Evolutionary conservation across 345 rosid genomes (phyloP).

Genomic region (Zanthoxylum bungeanum): DNA sequence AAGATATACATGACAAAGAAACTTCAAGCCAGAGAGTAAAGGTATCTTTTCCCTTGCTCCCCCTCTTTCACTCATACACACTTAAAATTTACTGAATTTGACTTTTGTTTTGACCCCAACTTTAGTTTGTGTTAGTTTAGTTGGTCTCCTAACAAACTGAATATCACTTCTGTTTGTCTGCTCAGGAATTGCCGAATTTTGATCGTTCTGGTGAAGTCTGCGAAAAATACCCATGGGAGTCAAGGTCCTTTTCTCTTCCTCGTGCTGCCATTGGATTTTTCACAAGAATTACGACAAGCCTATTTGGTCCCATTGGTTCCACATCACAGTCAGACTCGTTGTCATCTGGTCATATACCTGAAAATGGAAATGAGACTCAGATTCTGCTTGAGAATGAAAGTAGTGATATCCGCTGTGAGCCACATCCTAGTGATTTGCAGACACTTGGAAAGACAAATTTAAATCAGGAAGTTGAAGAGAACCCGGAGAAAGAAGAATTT

Average conservation of each 20-base stretch:
- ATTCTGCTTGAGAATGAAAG: conserved; percentile 33
- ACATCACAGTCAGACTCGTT: conserved; percentile 33
- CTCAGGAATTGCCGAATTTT: conserved; percentile 48
- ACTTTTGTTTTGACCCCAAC: background rate
- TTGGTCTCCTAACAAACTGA: conserved; percentile 10
- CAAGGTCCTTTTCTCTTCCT: conserved; percentile 51
- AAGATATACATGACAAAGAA: conserved; percentile 38
- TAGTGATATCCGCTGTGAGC: conserved; percentile 30
- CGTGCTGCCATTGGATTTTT: conserved; percentile 68
- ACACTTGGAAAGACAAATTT: conserved; percentile 14
- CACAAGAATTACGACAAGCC: conserved; percentile 43
- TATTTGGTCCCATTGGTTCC: conserved; percentile 54
- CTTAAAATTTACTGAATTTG: no score
- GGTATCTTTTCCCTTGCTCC: conserved; percentile 38
- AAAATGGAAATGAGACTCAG: conserved; percentile 34
- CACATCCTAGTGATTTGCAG: conserved; percentile 31
- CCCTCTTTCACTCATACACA: background rate
- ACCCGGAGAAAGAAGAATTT: conserved; percentile 22
- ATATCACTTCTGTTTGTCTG: conserved; percentile 11
- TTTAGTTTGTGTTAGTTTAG: conserved; percentile 5
- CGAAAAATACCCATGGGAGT: conserved; percentile 28
- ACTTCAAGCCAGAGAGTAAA: conserved; percentile 38
- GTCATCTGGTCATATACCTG: conserved; percentile 32
- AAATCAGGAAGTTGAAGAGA: conserved; percentile 28
- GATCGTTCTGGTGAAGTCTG: conserved; percentile 29